Evolutionary conservation across 2,329 filamentous ascomycete species (phyloP).

Genomic region (Ascosphaera aggregata): DNA sequence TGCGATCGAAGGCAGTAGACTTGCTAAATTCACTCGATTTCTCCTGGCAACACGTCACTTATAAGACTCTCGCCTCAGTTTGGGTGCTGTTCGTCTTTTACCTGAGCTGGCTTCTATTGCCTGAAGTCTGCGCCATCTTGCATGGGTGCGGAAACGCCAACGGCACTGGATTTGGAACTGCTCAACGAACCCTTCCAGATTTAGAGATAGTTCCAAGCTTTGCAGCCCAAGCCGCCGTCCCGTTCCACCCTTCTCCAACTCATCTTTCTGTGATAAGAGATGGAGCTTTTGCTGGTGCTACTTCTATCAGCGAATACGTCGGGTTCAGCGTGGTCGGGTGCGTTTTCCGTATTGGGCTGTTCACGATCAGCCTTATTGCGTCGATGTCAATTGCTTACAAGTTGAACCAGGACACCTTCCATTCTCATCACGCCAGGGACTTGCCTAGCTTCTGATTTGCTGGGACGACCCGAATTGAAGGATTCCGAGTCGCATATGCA

Average conservation of each 20-base stretch:
- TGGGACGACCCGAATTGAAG: background rate
- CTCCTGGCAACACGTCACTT: background rate
- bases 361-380: background rate
- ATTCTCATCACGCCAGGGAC: background rate
- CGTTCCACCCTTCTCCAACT: background rate
- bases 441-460: background rate
- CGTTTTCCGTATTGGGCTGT: slow-evolving; percentile 15
- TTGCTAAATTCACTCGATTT: background rate
- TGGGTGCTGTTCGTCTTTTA: background rate
- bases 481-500: too few relatives aligned
- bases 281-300: background rate
- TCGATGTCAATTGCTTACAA: background rate
- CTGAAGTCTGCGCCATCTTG: background rate
- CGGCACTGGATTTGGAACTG: background rate
- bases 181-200: too few relatives aligned
- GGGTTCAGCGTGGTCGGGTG: slow-evolving; percentile 44
- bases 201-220: background rate
- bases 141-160: background rate
- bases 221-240: background rate
- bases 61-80: background rate
- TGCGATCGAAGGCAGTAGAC: background rate
- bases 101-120: background rate
- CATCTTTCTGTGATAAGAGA: background rate
- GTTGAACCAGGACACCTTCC: background rate
- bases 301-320: slow-evolving; percentile 36